Base-by-base conservation (phyloP, 208 protist genomes). In the Trypanosoma avium region DNA sequence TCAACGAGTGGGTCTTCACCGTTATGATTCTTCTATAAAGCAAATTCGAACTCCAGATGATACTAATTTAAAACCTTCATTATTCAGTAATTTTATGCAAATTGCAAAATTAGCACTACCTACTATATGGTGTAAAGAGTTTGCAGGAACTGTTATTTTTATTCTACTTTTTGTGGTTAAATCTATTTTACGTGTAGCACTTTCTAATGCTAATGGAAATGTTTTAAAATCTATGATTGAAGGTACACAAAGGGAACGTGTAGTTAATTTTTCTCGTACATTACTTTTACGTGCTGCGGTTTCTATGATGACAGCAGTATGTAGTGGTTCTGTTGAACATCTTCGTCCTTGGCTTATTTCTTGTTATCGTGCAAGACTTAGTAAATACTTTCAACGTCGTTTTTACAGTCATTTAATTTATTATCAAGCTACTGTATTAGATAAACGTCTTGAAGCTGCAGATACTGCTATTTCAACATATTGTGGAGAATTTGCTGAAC, bases 401-500 rank as follows among this genome's bases (percentile, higher is more conserved):
- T 93, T 92, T 57, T 95, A 88, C 77, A 67, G 85, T 38, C 73
- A 70, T 36, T 73, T 93, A n/a, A 55, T 88, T 30, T 93, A 90
- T 68, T 95, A 95, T 72, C 83, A 88, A 52, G 85, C 84, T 0
- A 83, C 82, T 13, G 70, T 87, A 17, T 71, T 95, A 26, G 86
- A 95, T 54, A 84, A 85, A 52, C 78, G 82, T 4, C 69, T 95
- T 17, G 78, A 93, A 71, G 54, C 78, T 6, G 76, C 80, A 2
- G 89, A 93, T 62, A 88, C 86, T 8, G 86, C 82, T 8, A 91
- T 95, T 55, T 73, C 84, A 43, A 90, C 85, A 9, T 95, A 93
- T 69, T 95, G 86, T 61, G 86, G 77, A 10, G 86, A 95, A 61
- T 95, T 95, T 64, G 89, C 89, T 2, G 89, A 95, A 67, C 89